Evolutionary conservation across 768 basidiomycete genomes (phyloP), one percentile per base, ranked within the genome.

Genomic region (Tylopilus cervinicoccineus): DNA sequence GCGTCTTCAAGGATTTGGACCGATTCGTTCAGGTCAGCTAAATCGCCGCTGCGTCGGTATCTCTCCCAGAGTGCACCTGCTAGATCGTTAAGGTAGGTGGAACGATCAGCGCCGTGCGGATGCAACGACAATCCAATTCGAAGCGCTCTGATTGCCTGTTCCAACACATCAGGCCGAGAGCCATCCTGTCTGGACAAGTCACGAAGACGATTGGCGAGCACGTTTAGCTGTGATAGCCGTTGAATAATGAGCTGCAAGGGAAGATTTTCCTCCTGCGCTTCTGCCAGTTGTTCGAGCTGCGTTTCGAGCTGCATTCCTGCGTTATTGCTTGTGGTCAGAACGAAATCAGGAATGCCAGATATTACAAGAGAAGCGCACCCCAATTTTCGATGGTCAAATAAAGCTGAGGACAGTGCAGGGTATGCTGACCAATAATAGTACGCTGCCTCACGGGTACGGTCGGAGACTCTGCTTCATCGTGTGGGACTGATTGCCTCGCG

Each of bases 21-120:
- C 29, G 48, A 37, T 38, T 56, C 52, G 8, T 29, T 22, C 13
- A 53, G 45, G n/a, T 56, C 48, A 28, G 22, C 19, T 36, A 41
- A 7, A 23, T 33, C 16, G 9, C 48, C 45, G 12, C 19, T 14
- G 17, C n/a, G 31, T 4, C 9, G 2, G 17, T 48, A 48, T 36
- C 42, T 38, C 24, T 43, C 41, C 47, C 42, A 24, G 4, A 52
- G 47, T 6, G 19, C 41, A 24, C 41, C 39, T n/a, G 51, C 51
- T 9, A 52, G 38, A 16, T 52, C 42, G 38, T 52, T 48, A 13
- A 52, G 19, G 19, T 23, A 51, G 22, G 10, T 2, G 11, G 13
- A 23, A 20, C 33, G 40, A 19, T 43, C 27, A 17, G 26, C 34
- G 9, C 22, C 24, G 8, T 6, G 20, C 8, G 40, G 47, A 37